Evolutionary conservation across 2,329 filamentous ascomycete species (phyloP).

Genomic region (Stromatinia cepivora): DNA sequence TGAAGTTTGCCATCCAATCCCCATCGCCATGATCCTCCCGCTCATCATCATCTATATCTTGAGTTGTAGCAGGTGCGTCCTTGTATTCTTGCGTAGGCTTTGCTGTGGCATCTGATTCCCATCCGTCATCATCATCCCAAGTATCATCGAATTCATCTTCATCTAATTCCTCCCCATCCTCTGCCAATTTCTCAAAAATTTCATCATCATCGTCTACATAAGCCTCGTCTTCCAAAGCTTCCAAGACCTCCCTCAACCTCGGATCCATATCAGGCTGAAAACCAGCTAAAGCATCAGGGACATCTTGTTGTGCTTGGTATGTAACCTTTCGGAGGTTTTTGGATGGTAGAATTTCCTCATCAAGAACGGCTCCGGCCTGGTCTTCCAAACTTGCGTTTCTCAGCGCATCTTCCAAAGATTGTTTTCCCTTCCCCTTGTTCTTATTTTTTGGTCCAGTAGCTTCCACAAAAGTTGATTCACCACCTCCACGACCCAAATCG

Average conservation of each 20-base stretch:
- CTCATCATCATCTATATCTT: constrained; percentile 51
- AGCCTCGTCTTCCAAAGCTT: constrained; percentile 92
- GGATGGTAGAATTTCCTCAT: constrained; percentile 73
- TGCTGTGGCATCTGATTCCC: constrained; percentile 92
- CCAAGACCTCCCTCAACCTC: constrained; percentile 81
- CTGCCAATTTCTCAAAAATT: constrained; percentile 74
- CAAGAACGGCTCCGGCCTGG: constrained; percentile 59
- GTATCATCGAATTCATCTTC: constrained; percentile 75
- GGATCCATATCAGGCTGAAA: constrained; percentile 99
- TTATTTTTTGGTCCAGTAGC: constrained; percentile 61
- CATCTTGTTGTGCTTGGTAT: constrained; percentile 90
- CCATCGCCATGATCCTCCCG: constrained; percentile 66
- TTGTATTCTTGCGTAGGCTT: constrained; percentile 65
- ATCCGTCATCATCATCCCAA: constrained; percentile 65
- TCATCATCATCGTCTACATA: constrained; percentile 84
- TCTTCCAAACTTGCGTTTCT: constrained; percentile 59
- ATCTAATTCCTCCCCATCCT: constrained; percentile 72
- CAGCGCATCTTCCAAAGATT: constrained; percentile 80
- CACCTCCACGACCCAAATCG: constrained; percentile 70
- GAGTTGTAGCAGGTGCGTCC: constrained; percentile 41
- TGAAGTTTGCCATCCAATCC: constrained; percentile 90
- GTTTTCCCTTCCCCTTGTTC: constrained; percentile 72
- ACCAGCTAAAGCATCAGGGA: constrained; percentile 87
- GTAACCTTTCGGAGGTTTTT: constrained; percentile 75
- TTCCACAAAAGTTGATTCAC: constrained; percentile 82